Conservation (phyloP, 2,329 filamentous ascomycete species). For the Ambrosiella xylebori region DNA sequence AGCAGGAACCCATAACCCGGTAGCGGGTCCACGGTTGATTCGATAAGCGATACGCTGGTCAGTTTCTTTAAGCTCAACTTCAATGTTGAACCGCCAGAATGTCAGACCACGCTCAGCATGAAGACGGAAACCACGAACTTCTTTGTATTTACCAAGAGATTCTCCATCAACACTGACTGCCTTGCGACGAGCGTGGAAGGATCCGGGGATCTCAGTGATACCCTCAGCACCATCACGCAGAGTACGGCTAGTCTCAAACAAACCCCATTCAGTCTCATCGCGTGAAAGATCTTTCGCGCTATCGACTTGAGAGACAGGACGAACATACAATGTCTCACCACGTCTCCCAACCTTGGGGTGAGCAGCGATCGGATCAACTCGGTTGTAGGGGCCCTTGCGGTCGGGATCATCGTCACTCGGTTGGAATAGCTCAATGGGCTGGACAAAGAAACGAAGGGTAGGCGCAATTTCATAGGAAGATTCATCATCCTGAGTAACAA, state of each 20-base stretch:
- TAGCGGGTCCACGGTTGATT: slow-evolving; percentile 77
- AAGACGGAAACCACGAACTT: slow-evolving; percentile 65
- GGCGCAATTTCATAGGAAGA: slow-evolving; percentile 72
- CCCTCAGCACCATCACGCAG: slow-evolving; percentile 31
- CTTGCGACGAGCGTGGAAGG: slow-evolving; percentile 35
- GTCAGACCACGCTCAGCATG: slow-evolving; percentile 76
- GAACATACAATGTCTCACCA: slow-evolving; percentile 74
- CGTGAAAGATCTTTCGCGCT: slow-evolving; percentile 63
- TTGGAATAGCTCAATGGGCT: slow-evolving; percentile 66
- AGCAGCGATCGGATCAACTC: slow-evolving; percentile 77
- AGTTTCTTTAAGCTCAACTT: slow-evolving; percentile 62
- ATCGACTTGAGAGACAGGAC: slow-evolving; percentile 71
- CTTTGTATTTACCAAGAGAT: slow-evolving; percentile 61
- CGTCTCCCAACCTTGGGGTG: slow-evolving; percentile 71
- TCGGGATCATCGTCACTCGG: slow-evolving; percentile 23
- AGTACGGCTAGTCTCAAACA: slow-evolving; percentile 55
- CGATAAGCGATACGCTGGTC: slow-evolving; percentile 87
- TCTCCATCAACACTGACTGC: slow-evolving; percentile 55
- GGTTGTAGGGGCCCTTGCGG: slow-evolving; percentile 52
- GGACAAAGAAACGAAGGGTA: slow-evolving; percentile 66
- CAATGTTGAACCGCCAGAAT: slow-evolving; percentile 94
- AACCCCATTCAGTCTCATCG: slow-evolving; percentile 61
- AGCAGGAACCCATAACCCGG: slow-evolving; percentile 88
- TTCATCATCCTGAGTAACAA: slow-evolving; percentile 70
- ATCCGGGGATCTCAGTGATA: slow-evolving; percentile 31